Evolutionary conservation across 768 basidiomycete species (phyloP).

Genomic region (Royoungia palumana): DNA sequence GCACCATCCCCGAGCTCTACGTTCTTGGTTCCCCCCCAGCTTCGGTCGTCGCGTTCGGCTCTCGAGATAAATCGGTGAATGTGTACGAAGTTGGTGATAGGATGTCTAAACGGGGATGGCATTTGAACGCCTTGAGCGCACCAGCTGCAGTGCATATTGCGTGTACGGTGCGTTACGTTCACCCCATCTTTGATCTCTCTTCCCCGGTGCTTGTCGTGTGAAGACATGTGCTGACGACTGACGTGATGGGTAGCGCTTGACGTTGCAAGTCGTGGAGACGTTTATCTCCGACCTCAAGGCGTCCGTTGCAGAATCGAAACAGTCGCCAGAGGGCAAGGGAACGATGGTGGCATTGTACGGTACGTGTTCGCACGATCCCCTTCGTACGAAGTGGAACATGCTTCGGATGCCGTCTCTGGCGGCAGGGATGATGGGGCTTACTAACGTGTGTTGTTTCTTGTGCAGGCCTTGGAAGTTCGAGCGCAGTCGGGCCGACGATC

Average conservation of each 20-base stretch:
- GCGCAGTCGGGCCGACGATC: constrained; percentile 76
- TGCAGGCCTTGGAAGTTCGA: constrained; percentile 77
- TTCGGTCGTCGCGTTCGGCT: constrained; percentile 86
- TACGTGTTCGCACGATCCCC: constrained; percentile 34
- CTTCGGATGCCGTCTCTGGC: too few relatives aligned
- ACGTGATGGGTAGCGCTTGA: constrained; percentile 57
- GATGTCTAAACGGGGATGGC: constrained; percentile 87
- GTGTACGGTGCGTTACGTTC: constrained; percentile 64
- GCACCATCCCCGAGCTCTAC: constrained; percentile 78
- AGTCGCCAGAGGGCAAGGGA: constrained; percentile 62
- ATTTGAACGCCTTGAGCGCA: constrained; percentile 77
- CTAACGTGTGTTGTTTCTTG: neutral
- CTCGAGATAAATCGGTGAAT: constrained; percentile 51
- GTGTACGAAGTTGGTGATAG: constrained; percentile 88
- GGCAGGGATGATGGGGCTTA: too few relatives aligned
- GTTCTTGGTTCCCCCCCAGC: constrained; percentile 87
- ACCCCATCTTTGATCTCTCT: neutral
- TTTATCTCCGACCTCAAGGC: constrained; percentile 85
- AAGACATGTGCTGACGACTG: neutral
- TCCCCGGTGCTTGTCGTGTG: too few relatives aligned
- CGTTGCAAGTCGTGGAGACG: constrained; percentile 68
- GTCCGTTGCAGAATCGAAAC: constrained; percentile 67
- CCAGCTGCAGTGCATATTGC: constrained; percentile 91
- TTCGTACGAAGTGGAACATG: neutral
- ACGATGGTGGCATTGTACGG: constrained; percentile 92